Evolutionary conservation across 306 rosid genomes (phyloP), one percentile per base, ranked within the genome.

Genomic region (Elaeagnus macrophylla): DNA sequence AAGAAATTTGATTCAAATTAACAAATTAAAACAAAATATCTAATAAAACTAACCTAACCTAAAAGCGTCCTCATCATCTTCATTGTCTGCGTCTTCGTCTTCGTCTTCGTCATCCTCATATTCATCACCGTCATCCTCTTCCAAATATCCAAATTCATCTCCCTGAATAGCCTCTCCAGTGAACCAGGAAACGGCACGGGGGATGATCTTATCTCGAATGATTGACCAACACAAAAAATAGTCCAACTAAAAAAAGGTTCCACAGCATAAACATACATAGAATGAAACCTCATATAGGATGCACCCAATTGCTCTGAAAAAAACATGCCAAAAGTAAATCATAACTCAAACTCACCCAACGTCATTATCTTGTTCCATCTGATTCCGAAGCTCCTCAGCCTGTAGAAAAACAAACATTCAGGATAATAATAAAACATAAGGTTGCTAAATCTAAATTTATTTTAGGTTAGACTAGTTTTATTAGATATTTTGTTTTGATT

Each of bases 171-270:
- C 97, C 78, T 89, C 97, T 15, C 95, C 97, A 2, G 97, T 89
- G 70, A 72, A 89, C 97, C 97, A 89, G 6, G 97, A 89, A 15
- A 85, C 97, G 7, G 97, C 97, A 75, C 83, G 95, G 6, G 97
- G 95, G 37, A 89, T 89, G 61, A 89, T 79, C 83, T 85, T 85
- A 68, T 85, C 94, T 14, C 94, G 81, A 57, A 89, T 73, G 16
- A 89, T 89, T 44, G 95, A 89, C 74, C 97, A 85, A 25, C 32
- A 25, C 32, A 56, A 37, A 52, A n/a, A 18, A 61, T 39, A 0
- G 37, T 1, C 20, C 7, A n/a, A 38, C 9, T 19, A 8, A 55
- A n/a, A n/a, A n/a, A 66, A 25, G 32, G 32, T 25, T 25, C 32
- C 32, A 25, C 32, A 25, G 32, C 32, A 25, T 25, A 25, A 25